Percentiles rank a stretch among this genome's conserved stretches.
Conservation (phyloP, 2,329 filamentous ascomycete species). For the Talaromyces sp. region DNA sequence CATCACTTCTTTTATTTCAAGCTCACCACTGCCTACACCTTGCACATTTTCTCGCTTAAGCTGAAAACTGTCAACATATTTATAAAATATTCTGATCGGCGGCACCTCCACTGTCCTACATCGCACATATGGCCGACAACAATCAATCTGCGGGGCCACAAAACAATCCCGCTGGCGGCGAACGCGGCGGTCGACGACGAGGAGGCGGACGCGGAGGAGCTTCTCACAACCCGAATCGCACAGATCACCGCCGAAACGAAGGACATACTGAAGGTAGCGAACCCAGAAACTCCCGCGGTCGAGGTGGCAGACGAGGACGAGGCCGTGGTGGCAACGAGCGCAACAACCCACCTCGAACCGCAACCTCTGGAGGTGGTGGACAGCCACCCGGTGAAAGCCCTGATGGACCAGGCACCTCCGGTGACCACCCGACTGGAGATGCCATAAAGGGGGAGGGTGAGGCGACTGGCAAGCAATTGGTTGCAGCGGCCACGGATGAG, state of each 20-base stretch:
- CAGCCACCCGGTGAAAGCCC: slow-evolving; percentile 38
- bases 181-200: slow-evolving; percentile 39
- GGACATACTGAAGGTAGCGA: slow-evolving; percentile 34
- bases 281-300: slow-evolving; percentile 32
- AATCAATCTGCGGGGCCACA: slow-evolving; percentile 24
- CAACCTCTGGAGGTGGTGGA: slow-evolving; percentile 14
- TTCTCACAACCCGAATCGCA: slow-evolving; percentile 27
- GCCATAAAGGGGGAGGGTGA: slow-evolving; percentile 36
- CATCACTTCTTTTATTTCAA: background rate
- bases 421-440: slow-evolving; percentile 49
- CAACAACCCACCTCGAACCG: slow-evolving; percentile 21
- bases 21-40: background rate
- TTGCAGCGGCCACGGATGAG: slow-evolving; percentile 38
- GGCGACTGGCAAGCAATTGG: slow-evolving; percentile 27
- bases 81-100: background rate
- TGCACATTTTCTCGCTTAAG: background rate
- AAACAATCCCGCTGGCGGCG: slow-evolving; percentile 43
- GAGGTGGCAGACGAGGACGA: slow-evolving; percentile 31
- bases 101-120: background rate
- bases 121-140: slow-evolving; percentile 19
- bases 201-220: slow-evolving; percentile 27
- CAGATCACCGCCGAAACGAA: slow-evolving; percentile 27
- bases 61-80: background rate
- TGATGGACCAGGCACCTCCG: slow-evolving; percentile 40
- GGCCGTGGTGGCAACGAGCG: slow-evolving; percentile 31